These are phyloP conservation scores for Ceratobasidium papillatum DNA, from an alignment of 1,284 basidiomycete species.

Conservation along the genomic window DNA sequence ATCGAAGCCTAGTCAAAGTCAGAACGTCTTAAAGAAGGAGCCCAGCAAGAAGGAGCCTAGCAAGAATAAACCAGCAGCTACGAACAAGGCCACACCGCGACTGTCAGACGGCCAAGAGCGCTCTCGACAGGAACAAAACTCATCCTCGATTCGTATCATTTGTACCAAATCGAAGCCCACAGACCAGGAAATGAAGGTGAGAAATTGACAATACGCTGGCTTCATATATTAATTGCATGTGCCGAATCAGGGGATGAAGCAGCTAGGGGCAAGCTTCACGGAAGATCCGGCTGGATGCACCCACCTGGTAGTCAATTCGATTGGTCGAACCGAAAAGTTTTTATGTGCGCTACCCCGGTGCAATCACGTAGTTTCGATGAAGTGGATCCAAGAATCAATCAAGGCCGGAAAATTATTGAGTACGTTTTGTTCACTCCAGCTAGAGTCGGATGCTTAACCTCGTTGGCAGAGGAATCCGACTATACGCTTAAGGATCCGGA, in stretches of 20 bases:
- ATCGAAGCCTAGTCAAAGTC: slow-evolving; percentile 5
- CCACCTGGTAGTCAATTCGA: slow-evolving; percentile 70
- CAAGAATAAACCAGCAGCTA: background rate
- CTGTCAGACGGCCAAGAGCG: background rate
- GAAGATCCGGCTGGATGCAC: slow-evolving; percentile 73
- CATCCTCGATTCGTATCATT: slow-evolving; percentile 15
- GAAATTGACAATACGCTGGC: background rate
- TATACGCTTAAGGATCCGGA: slow-evolving; percentile 67
- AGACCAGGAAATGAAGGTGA: slow-evolving; percentile 32
- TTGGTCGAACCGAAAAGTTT: slow-evolving; percentile 85
- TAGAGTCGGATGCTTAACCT: slow-evolving; percentile 33
- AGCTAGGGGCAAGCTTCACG: slow-evolving; percentile 70
- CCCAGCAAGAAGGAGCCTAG: slow-evolving; percentile 5
- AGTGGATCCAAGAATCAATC: slow-evolving; percentile 72
- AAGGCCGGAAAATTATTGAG: slow-evolving; percentile 66
- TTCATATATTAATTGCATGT: slow-evolving; percentile 7
- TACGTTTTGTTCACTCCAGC: slow-evolving; percentile 53
- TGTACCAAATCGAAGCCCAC: slow-evolving; percentile 37
- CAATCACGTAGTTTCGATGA: slow-evolving; percentile 67
- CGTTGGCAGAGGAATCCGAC: slow-evolving; percentile 64
- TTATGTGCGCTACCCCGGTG: slow-evolving; percentile 71
- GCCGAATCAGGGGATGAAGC: slow-evolving; percentile 60
- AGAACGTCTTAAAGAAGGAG: background rate
- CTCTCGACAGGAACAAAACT: background rate
- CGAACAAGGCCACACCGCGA: slow-evolving; percentile 16